These are phyloP conservation scores for Medicago arabica DNA, from an alignment of 306 rosid species.

Conservation along the genomic window DNA sequence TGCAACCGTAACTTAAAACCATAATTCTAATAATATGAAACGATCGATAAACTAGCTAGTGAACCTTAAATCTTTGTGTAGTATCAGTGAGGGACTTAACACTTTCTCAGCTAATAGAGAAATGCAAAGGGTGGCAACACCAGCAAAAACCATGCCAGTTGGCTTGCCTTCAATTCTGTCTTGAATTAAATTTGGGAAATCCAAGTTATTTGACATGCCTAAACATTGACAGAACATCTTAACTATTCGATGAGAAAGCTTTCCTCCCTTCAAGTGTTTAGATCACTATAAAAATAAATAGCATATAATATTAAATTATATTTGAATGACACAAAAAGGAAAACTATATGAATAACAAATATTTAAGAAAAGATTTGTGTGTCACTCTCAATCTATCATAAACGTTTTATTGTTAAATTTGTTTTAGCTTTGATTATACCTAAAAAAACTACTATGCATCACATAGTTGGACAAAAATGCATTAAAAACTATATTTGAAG, in stretches of 20 bases:
- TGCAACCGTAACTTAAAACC: not conserved
- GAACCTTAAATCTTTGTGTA: conserved; percentile 58
- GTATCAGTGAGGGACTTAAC: conserved; percentile 57
- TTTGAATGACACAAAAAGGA: too few species aligned
- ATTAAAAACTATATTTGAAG: too few species aligned
- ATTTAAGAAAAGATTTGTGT: too few species aligned
- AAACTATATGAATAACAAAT: too few species aligned
- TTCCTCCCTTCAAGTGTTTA: conserved; percentile 55
- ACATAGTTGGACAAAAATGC: too few species aligned
- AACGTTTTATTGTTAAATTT: too few species aligned
- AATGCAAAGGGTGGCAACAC: conserved; percentile 68
- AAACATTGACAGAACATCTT: conserved; percentile 60
- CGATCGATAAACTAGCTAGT: not conserved
- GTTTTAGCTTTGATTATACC: too few species aligned
- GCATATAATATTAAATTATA: too few species aligned
- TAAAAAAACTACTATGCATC: too few species aligned
- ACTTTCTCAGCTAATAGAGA: conserved; percentile 49
- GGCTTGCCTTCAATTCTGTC: too few species aligned
- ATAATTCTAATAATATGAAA: not conserved
- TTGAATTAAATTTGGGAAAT: conserved; percentile 51
- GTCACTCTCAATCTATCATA: too few species aligned
- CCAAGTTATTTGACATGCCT: conserved; percentile 53
- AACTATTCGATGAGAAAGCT: conserved; percentile 64
- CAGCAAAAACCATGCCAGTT: conserved; percentile 52
- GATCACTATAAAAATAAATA: too few species aligned